Conservation (phyloP, 2,329 filamentous ascomycete genomes). For the Tolypocladium amazonense region DNA sequence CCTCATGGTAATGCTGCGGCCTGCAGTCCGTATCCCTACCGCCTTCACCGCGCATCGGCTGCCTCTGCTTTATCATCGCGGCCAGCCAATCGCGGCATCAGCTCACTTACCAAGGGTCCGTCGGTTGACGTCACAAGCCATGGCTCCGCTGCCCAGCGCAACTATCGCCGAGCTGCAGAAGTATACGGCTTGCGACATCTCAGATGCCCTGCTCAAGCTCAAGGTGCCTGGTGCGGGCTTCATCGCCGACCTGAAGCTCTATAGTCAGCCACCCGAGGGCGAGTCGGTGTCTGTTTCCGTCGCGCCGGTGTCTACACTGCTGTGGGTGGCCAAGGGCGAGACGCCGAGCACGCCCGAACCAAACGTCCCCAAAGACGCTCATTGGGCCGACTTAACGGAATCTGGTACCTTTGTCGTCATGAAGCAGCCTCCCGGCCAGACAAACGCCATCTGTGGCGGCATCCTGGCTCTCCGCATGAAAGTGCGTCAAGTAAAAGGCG, state of each 20-base stretch:
- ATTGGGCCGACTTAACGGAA: constrained; percentile 58
- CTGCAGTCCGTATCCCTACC: background rate
- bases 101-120: background rate
- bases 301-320: constrained; percentile 48
- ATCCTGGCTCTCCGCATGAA: constrained; percentile 66
- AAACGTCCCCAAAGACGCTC: constrained; percentile 48
- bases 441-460: constrained; percentile 64
- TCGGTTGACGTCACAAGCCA: background rate
- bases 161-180: constrained; percentile 18
- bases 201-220: constrained; percentile 63
- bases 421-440: constrained; percentile 52
- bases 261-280: constrained; percentile 15
- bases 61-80: background rate
- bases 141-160: constrained; percentile 5
- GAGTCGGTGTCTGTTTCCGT: constrained; percentile 22
- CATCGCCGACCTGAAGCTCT: constrained; percentile 43
- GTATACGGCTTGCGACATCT: constrained; percentile 48
- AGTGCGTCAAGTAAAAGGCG: constrained; percentile 44
- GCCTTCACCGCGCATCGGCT: background rate
- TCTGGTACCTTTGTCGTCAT: constrained; percentile 54
- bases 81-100: background rate
- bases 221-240: constrained; percentile 56
- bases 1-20: background rate
- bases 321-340: constrained; percentile 50
- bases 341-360: constrained; percentile 14